Evolutionary conservation across 2,329 filamentous ascomycete genomes (phyloP), one percentile per base, ranked within the genome.

Genomic region (Colletotrichum sp.): DNA sequence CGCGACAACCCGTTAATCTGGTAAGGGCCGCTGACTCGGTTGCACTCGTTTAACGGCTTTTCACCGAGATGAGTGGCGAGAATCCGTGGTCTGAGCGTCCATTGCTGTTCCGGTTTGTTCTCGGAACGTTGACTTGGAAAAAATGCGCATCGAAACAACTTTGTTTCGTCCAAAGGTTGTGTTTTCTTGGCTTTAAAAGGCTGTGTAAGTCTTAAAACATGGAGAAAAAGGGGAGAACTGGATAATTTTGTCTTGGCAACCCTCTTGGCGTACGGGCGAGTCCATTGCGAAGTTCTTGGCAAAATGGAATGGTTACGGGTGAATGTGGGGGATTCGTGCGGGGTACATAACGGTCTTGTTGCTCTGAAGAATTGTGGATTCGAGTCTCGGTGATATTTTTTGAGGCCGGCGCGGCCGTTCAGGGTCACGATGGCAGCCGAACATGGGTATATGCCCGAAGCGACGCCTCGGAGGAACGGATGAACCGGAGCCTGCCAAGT

Each of bases 111-210:
- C 56, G 32, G 30, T 7, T 69, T 26, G 30, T 69, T 69, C 24
- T 69, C 52, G 55, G n/a, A n/a, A n/a, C n/a, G n/a, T n/a, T n/a
- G 34, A 21, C n/a, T 43, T 16, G 32, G 21, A 21, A 9, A 24
- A 32, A 55, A 12, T 28, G 32, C 71, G 38, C 38, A 69, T 38
- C 48, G 26, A 69, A 63, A 36, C 65, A 26, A 30, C 56, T 43
- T 70, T 55, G 65, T 70, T 73, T 73, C 65, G 71, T 73, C 65
- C 58, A 56, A 69, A 70, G 24, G 36, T 56, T 21, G 34, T 34
- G 21, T 32, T 34, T n/a, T 59, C 71, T 74, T 74, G 65, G 66
- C 66, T 38, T 34, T 58, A 32, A 24, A 56, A 58, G 58, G 71
- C 58, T 73, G 66, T 63, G 43, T 21, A 28, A 28, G 24, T 58